Conservation (phyloP, 2,329 filamentous ascomycete species). For the Exophiala aquamarina region DNA sequence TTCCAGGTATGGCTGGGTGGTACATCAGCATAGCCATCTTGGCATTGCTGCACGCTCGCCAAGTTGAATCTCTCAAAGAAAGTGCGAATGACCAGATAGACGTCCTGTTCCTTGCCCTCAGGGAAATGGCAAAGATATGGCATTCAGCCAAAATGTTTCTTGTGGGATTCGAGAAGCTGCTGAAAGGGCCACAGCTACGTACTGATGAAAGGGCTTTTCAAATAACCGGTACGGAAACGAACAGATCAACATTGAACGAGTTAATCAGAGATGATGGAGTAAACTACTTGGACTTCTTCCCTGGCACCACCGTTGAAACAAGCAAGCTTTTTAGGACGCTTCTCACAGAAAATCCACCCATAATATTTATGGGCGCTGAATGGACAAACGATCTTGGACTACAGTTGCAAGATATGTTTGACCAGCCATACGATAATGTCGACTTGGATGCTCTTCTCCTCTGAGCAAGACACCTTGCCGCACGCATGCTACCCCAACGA, state of each 20-base stretch:
- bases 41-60: conserved; percentile 40
- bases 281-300: conserved; percentile 4
- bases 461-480: too few relatives aligned
- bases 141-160: conserved; percentile 37
- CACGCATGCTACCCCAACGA: too few relatives aligned
- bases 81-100: conserved; percentile 36
- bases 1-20: conserved; percentile 46
- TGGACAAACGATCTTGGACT: too few relatives aligned
- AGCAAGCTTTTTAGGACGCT: too few relatives aligned
- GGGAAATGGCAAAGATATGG: conserved; percentile 38
- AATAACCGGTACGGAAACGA: too few relatives aligned
- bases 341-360: too few relatives aligned
- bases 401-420: too few relatives aligned
- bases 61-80: conserved; percentile 30
- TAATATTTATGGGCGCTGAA: too few relatives aligned
- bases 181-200: conserved; percentile 48
- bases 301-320: background rate
- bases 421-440: too few relatives aligned
- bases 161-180: conserved; percentile 29
- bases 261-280: conserved; percentile 9
- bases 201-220: too few relatives aligned
- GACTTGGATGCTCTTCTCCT: too few relatives aligned
- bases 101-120: conserved; percentile 33
- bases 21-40: conserved; percentile 45
- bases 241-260: conserved; percentile 52